phyloP scores from a whole-genome alignment of 106 monocot genomes.

The Narthecium ossifragum region DNA sequence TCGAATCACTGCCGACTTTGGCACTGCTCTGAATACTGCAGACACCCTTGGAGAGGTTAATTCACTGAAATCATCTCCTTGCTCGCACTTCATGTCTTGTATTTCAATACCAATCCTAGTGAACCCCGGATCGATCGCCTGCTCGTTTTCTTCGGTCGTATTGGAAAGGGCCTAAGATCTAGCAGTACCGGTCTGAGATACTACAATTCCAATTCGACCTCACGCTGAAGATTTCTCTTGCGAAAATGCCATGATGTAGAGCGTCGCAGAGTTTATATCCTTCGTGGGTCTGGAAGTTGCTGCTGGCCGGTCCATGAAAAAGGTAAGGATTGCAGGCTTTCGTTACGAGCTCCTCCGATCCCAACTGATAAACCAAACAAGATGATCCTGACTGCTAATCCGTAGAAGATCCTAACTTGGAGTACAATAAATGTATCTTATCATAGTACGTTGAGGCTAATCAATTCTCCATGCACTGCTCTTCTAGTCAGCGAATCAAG shows the following conservation, averaged over 20 bases:
- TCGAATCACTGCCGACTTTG: too few relatives aligned
- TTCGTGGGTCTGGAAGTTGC: slow-evolving; percentile 28
- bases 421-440: slow-evolving; percentile 28
- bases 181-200: slow-evolving; percentile 38
- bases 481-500: slow-evolving; percentile 36
- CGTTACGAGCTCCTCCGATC: slow-evolving; percentile 24
- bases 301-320: slow-evolving; percentile 18
- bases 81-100: slow-evolving; percentile 57
- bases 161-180: slow-evolving; percentile 49
- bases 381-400: too few relatives aligned
- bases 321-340: slow-evolving; percentile 51
- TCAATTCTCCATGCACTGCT: slow-evolving; percentile 45
- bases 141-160: slow-evolving; percentile 15
- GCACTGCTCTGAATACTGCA: slow-evolving; percentile 44
- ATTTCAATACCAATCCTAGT: slow-evolving; percentile 31
- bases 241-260: slow-evolving; percentile 35
- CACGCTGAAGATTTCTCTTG: slow-evolving; percentile 25
- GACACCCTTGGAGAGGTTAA: slow-evolving; percentile 37
- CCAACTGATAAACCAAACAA: slow-evolving; percentile 50
- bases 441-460: slow-evolving; percentile 36
- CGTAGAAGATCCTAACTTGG: slow-evolving; percentile 37
- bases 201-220: slow-evolving; percentile 58
- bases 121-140: slow-evolving; percentile 22
- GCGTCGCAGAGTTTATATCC: slow-evolving; percentile 29
- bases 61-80: not conserved